These are phyloP conservation scores for Globisporangium megalacanthum DNA, from an alignment of 352 stramenopile species.

Conservation along the genomic window DNA sequence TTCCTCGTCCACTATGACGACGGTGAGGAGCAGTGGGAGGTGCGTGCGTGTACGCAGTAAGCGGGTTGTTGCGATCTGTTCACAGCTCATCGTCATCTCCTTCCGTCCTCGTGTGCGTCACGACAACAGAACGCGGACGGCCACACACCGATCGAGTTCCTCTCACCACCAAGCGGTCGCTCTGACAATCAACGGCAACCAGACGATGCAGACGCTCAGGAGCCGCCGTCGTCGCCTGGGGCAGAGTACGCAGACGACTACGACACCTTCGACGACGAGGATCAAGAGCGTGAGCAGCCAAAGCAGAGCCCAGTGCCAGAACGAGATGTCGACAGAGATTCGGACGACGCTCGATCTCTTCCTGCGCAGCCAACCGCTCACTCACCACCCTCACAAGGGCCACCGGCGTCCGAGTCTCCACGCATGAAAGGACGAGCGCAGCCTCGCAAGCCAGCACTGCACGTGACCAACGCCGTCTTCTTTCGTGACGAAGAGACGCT, in stretches of 20 bases:
- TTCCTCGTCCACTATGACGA: conserved; percentile 74
- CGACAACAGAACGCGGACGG: not conserved
- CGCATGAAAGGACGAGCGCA: conserved; percentile 1
- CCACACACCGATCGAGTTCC: conserved; percentile 19
- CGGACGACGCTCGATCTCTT: not conserved
- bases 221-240: conserved; percentile 12
- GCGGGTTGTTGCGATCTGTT: not conserved
- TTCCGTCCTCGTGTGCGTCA: not conserved
- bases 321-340: conserved; percentile 5
- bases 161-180: not conserved
- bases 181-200: not conserved
- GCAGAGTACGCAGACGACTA: conserved; percentile 4
- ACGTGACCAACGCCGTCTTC: conserved; percentile 31
- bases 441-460: conserved; percentile 14
- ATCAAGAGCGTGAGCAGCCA: conserved; percentile 6
- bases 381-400: not conserved
- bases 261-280: conserved; percentile 10
- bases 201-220: not conserved
- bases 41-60: conserved; percentile 1
- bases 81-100: not conserved
- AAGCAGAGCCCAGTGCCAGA: conserved; percentile 14
- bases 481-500: conserved; percentile 56
- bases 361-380: not conserved
- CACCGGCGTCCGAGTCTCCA: not conserved
- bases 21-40: conserved; percentile 76